Evolutionary conservation across 345 rosid species (phyloP).

Genomic region (Melaleuca alternifolia): DNA sequence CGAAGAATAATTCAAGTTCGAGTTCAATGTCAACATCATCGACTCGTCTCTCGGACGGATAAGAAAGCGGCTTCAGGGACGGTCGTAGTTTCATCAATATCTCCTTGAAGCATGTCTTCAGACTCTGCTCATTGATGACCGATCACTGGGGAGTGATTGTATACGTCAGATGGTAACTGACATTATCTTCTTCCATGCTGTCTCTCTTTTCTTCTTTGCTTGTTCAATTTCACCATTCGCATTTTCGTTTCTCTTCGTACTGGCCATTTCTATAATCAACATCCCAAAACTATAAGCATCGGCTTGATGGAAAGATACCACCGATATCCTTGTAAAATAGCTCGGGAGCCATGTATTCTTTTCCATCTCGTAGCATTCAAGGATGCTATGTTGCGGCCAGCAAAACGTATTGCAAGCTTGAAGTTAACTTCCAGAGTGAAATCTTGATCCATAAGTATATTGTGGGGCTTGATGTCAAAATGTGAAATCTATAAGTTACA

Average conservation of each 20-base stretch:
- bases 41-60: rapidly evolving
- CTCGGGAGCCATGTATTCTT: neutral
- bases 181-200: neutral
- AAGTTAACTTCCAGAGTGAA: neutral
- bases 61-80: rapidly evolving
- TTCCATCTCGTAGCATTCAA: neutral
- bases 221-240: neutral
- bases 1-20: neutral
- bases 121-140: neutral
- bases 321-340: neutral
- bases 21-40: rapidly evolving
- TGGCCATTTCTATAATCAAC: neutral
- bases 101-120: no score
- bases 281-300: neutral
- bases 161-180: neutral
- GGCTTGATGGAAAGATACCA: neutral
- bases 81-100: neutral
- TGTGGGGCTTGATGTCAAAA: neutral
- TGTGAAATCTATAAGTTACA: no score
- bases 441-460: no score
- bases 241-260: neutral
- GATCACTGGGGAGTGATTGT: neutral
- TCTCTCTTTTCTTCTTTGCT: neutral
- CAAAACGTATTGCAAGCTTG: neutral
- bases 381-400: neutral